Evolutionary conservation across 1,139 yeast genomes (phyloP), one percentile per base, ranked within the genome.

Genomic region (Debaryomyces nepalensis): DNA sequence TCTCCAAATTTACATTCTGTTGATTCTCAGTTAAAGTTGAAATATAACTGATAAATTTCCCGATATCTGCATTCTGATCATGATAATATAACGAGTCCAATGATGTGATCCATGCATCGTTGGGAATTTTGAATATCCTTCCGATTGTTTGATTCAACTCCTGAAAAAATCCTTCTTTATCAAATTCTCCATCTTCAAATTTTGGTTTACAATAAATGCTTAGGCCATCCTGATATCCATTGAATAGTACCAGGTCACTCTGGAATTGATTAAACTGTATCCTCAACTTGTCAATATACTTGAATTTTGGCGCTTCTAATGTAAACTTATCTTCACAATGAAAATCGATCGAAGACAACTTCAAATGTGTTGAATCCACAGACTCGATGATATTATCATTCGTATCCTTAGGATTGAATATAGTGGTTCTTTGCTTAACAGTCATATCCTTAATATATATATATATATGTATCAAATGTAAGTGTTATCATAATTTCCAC

Each of bases 381-480:
- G 46, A 29, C 9, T 52, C 42, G 10, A 70, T 55, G 6, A 64
- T 41, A 26, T 59, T 65, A 43, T 67, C 69, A 35, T 57, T 57
- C 16, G 56, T 37, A 2, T 53, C 50, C 9, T 51, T 35, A 3
- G 64, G 68, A 46, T 68, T 69, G 49, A 59, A 52, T 20, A 68
- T 46, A 11, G 76, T 68, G 20, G 63, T 54, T 52, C 76, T 57
- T 40, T 70, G 74, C 51, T 63, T 66, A 37, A 54, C 51, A 50
- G 51, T 27, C 15, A 8, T 10, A 16, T 14, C 3, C 4, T 7
- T 29, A 10, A 14, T 33, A 20, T 22, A 16, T 14, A 4, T n/a
- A 12, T 11, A n/a, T 9, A 31, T 15, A 31, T 2, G n/a, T 21
- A n/a, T n/a, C n/a, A n/a, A n/a, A n/a, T n/a, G n/a, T n/a, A n/a